phyloP scores from a whole-genome alignment of 805 yeast genomes.

The Lachancea fermentati region DNA sequence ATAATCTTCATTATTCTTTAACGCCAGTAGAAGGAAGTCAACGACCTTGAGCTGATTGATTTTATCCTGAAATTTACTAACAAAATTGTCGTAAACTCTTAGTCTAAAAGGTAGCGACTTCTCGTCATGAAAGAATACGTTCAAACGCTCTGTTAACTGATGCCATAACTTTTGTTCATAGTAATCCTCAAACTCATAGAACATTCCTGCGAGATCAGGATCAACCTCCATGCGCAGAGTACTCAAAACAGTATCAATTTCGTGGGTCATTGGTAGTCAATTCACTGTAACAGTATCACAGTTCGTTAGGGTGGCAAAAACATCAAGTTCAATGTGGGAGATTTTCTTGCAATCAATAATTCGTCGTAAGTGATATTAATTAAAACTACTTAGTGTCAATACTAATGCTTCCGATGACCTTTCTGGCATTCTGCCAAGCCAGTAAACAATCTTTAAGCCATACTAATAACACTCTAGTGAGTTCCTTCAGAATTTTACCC shows the following conservation, averaged over 20 bases:
- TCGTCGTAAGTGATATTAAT: conserved; percentile 1
- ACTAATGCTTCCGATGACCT: conserved; percentile 11
- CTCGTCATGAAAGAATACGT: conserved; percentile 52
- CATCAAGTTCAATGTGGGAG: background rate
- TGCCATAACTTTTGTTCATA: conserved; percentile 93
- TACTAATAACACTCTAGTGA: conserved; percentile 31
- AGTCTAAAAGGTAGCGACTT: conserved; percentile 51
- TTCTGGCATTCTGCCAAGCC: conserved; percentile 37
- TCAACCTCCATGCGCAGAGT: conserved; percentile 64
- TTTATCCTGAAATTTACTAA: conserved; percentile 58
- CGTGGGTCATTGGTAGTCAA: conserved; percentile 13
- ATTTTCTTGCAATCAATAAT: background rate
- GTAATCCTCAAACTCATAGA: conserved; percentile 59
- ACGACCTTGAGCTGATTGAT: conserved; percentile 77
- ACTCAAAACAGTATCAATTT: conserved; percentile 26
- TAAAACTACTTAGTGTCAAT: background rate
- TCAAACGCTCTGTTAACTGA: conserved; percentile 71
- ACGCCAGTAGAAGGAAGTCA: conserved; percentile 59
- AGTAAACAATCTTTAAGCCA: conserved; percentile 36
- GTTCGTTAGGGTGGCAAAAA: conserved; percentile 5
- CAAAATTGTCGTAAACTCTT: conserved; percentile 65
- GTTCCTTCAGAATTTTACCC: conserved; percentile 27
- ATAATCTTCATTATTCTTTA: conserved; percentile 37
- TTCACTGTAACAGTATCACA: too few relatives aligned
- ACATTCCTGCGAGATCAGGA: conserved; percentile 51